A percentile compares a stretch with the other conserved stretches of the same genome.
Evolutionary conservation across 768 basidiomycete species (phyloP).

Genomic region (Lyophyllum atratum): DNA sequence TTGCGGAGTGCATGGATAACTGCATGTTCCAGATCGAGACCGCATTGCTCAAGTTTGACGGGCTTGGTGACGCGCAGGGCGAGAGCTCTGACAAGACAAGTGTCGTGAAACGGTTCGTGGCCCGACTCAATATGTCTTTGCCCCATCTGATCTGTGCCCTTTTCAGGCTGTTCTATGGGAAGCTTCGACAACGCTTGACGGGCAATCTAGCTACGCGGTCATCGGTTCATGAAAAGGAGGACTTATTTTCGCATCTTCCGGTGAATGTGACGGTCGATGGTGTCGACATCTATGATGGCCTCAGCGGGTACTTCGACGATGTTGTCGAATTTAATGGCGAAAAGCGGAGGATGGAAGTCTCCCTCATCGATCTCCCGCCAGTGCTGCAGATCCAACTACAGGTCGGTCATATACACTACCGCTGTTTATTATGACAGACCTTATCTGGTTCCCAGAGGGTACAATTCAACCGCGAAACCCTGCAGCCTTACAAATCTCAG

Average conservation of each 20-base stretch:
- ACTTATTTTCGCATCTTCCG: slow-evolving; percentile 91
- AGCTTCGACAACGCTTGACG: slow-evolving; percentile 60
- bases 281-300: slow-evolving; percentile 91
- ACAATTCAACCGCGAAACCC: slow-evolving; percentile 90
- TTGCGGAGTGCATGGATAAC: slow-evolving; percentile 99
- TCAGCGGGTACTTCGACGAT: slow-evolving; percentile 90
- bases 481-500: slow-evolving; percentile 94
- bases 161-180: slow-evolving; percentile 80
- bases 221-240: slow-evolving; percentile 83
- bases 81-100: slow-evolving; percentile 63
- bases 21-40: slow-evolving; percentile 99
- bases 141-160: neutral
- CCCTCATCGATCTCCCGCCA: slow-evolving; percentile 84
- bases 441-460: slow-evolving; percentile 59
- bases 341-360: slow-evolving; percentile 86
- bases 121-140: neutral
- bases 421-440: neutral
- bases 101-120: slow-evolving; percentile 75
- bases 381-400: slow-evolving; percentile 95
- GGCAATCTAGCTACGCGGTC: slow-evolving; percentile 42
- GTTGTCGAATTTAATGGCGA: slow-evolving; percentile 85
- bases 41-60: slow-evolving; percentile 77
- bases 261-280: slow-evolving; percentile 91
- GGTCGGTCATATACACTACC: slow-evolving; percentile 40
- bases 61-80: slow-evolving; percentile 40